Percentiles rank a stretch among this genome's conserved stretches.
Conservation (phyloP, 192 early-diverging fungal genomes). For the Fimicolochytrium jonesii region DNA sequence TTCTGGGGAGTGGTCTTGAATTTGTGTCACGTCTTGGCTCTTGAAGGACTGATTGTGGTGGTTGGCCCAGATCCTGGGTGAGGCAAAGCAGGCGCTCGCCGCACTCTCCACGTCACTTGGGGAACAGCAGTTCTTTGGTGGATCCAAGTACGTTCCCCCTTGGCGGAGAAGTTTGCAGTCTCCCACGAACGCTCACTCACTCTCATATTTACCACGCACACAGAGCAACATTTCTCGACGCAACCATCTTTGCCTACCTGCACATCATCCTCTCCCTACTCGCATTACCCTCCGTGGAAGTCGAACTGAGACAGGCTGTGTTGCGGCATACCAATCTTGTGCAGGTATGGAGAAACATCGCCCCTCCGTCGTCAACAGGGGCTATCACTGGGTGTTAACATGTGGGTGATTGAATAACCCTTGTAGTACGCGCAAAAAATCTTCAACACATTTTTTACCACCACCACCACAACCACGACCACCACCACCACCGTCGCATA, state of each 20-base stretch:
- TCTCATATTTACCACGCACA: not conserved
- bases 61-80: conserved; percentile 46
- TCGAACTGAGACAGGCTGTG: conserved; percentile 39
- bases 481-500: no score
- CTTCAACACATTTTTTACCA: conserved; percentile 23
- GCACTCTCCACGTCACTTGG: conserved; percentile 50
- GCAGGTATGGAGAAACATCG: conserved; percentile 20
- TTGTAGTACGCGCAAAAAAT: conserved; percentile 8
- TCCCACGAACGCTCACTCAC: not conserved
- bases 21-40: not conserved
- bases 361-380: not conserved
- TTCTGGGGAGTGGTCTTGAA: not conserved
- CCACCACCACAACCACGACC: no score
- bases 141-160: conserved; percentile 35
- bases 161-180: not conserved
- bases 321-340: conserved; percentile 51
- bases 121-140: conserved; percentile 47
- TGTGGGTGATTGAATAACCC: not conserved
- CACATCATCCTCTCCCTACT: conserved; percentile 48
- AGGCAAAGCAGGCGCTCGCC: conserved; percentile 47
- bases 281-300: conserved; percentile 28
- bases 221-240: conserved; percentile 38
- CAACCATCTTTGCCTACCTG: conserved; percentile 56
- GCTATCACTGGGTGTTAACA: not conserved
- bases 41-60: not conserved